Base-by-base conservation (phyloP, 2,329 filamentous ascomycete genomes). In the Scorias spongiosa region DNA sequence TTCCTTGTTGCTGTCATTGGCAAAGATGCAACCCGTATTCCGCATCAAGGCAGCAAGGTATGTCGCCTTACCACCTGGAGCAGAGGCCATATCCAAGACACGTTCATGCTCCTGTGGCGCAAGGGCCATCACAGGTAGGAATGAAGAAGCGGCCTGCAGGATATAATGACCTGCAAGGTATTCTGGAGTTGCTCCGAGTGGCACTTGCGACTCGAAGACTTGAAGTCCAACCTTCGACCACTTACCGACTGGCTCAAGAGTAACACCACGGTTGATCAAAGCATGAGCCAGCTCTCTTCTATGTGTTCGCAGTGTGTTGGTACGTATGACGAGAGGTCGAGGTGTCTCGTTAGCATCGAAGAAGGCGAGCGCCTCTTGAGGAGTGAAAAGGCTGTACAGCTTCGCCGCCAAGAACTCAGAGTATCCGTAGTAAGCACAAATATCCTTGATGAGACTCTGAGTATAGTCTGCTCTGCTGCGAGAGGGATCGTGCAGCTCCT, bases 191-290 rank as follows among this genome's bases (percentile, higher is more conserved):
- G 91, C 91, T 74, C 88, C 88, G 1, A 95, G 75, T 2, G 87
- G 86, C 0, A 84, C 79, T 44, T 80, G 81, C 46, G 83, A 84
- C 64, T 98, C 91, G 62, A 98, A 98, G 47, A 98, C 78, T 63
- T 98, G 91, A 36, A 98, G 75, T 40, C 91, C 91, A 50, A 98
- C 87, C 69, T 98, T 98, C 54, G 84, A 91, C 91, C 91, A 98
- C 65, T 96, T 96, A 48, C 91, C 91, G 14, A 98, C 86, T 2
- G 91, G 91, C 65, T 98, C 89, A 34, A 98, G 76, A 11, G 88
- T 93, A 41, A 98, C 91, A 51, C 91, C 91, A 50, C 89, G 84
- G 68, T 94, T 94, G 71, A 95, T 95, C 47, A 95, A 75, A 1
- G 88, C 76, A 63, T 95, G 88, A 9, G 91, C 91, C 14, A 98